Base-by-base conservation (phyloP, 2,329 filamentous ascomycete species). In the Arthroderma sp. region DNA sequence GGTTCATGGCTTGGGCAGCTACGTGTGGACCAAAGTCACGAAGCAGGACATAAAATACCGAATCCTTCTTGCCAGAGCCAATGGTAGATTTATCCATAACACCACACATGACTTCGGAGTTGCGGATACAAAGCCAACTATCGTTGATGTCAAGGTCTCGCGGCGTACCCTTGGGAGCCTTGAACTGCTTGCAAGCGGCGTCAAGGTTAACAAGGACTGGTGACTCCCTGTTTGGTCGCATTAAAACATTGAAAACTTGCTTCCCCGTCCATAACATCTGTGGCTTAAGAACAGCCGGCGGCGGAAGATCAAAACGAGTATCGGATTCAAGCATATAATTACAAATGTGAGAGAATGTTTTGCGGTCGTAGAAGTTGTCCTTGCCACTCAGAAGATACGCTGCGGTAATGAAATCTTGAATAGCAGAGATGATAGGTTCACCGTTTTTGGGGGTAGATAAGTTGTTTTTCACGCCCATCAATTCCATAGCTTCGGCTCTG, bases 391-490 rank as follows among this genome's bases (percentile, higher is more conserved):
- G 71, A 3, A 96, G 68, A 59, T 87, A 98, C 0, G 91, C 85
- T 3, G 88, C 88, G 28, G 89, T 96, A 55, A 98, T 96, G 67
- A 98, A 98, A 72, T 98, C 91, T 58, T 98, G 91, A 29, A 94
- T 98, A n/a, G 91, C 89, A 11, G 88, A 87, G 67, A 98, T 96
- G 55, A 98, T 94, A 1, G 91, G 91, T 55, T 94, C 89, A 59
- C 91, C 91, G 66, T 96, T 96, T 65, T 95, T 95, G 1, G 91
- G 91, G 0, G 91, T 98, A 3, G 83, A 83, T 47, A 98, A 66
- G 61, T 98, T 98, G 70, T 96, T 80, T 66, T 95, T 94, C 45
- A 98, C 88, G 36, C 91, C 91, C 91, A 98, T 98, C 40, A 98
- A 69, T 53, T 89, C 87, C 56, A 93, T 93, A 0, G 91, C 91